phyloP scores from a whole-genome alignment of 2,329 filamentous ascomycete species.

The Trichoderma sp. region DNA sequence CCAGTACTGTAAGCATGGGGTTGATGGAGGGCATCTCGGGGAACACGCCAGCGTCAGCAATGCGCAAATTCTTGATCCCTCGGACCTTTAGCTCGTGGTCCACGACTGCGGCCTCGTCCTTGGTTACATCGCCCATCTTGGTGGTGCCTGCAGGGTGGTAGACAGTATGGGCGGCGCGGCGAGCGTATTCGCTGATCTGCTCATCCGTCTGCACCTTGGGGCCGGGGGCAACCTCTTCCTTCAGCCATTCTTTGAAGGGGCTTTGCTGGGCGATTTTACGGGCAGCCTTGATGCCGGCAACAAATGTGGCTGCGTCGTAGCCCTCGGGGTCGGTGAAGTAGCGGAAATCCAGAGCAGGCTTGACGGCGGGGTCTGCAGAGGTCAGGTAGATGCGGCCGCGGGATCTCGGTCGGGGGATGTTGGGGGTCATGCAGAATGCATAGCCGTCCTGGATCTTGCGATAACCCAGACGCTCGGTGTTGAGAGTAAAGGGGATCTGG shows the following conservation, averaged over 20 bases:
- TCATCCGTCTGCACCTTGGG: slow-evolving; percentile 74
- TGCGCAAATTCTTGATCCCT: slow-evolving; percentile 71
- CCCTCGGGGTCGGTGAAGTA: slow-evolving; percentile 87
- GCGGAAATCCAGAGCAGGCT: slow-evolving; percentile 83
- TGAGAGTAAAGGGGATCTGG: slow-evolving; percentile 88
- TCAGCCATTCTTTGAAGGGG: slow-evolving; percentile 82
- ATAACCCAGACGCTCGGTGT: slow-evolving; percentile 79
- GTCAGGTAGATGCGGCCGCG: slow-evolving; percentile 77
- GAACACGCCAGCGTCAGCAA: slow-evolving; percentile 86
- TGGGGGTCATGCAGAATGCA: slow-evolving; percentile 91
- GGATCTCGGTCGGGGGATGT: slow-evolving; percentile 81
- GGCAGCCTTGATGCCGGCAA: slow-evolving; percentile 75
- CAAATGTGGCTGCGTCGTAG: slow-evolving; percentile 80
- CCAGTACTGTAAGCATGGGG: slow-evolving; percentile 86
- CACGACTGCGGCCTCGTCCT: slow-evolving; percentile 76
- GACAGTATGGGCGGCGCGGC: slow-evolving; percentile 80
- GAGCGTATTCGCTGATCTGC: slow-evolving; percentile 78
- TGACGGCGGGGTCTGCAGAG: slow-evolving; percentile 71
- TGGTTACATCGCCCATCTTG: slow-evolving; percentile 77
- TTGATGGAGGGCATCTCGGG: slow-evolving; percentile 85
- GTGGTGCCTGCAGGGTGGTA: slow-evolving; percentile 90
- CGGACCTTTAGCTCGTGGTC: slow-evolving; percentile 71
- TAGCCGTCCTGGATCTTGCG: slow-evolving; percentile 64
- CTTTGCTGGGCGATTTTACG: slow-evolving; percentile 72
- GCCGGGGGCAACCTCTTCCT: slow-evolving; percentile 78